These are phyloP conservation scores for Saccharomyces mikatae DNA, from an alignment of 805 yeast species.

Conservation along the genomic window DNA sequence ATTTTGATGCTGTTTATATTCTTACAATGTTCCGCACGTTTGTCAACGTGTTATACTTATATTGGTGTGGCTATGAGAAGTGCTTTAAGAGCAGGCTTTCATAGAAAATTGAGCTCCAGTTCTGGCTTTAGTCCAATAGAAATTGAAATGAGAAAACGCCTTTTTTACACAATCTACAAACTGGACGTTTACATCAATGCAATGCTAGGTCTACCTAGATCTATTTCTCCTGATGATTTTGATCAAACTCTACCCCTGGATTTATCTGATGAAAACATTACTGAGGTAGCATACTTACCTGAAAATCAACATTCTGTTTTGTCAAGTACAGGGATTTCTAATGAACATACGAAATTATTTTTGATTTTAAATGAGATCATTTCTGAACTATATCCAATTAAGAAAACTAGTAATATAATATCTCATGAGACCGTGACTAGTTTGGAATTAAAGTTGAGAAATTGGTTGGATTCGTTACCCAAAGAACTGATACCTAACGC, in stretches of 20 bases:
- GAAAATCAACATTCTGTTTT: slow-evolving; percentile 22
- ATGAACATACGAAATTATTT: slow-evolving; percentile 71
- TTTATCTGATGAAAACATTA: slow-evolving; percentile 77
- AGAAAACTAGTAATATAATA: slow-evolving; percentile 26
- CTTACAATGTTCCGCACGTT: slow-evolving; percentile 75
- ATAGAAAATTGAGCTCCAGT: slow-evolving; percentile 52
- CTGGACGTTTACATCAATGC: slow-evolving; percentile 88
- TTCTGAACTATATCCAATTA: slow-evolving; percentile 58
- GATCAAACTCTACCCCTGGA: slow-evolving; percentile 83
- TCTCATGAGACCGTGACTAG: slow-evolving; percentile 46
- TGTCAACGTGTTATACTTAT: slow-evolving; percentile 84
- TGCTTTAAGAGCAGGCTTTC: slow-evolving; percentile 79
- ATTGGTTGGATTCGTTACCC: slow-evolving; percentile 71
- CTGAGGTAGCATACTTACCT: slow-evolving; percentile 40
- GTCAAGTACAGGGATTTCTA: slow-evolving; percentile 51
- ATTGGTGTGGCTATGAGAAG: slow-evolving; percentile 84
- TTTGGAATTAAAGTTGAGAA: slow-evolving; percentile 61
- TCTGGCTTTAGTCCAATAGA: slow-evolving; percentile 54
- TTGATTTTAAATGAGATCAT: slow-evolving; percentile 65
- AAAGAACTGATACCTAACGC: slow-evolving; percentile 54
- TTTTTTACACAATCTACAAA: slow-evolving; percentile 83
- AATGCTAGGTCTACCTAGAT: slow-evolving; percentile 76
- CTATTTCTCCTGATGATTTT: slow-evolving; percentile 69
- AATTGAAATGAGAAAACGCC: slow-evolving; percentile 73
- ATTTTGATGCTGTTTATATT: slow-evolving; percentile 80